Evolutionary conservation across 495 filamentous ascomycete species (phyloP).

Genomic region (Lepraria neglecta): DNA sequence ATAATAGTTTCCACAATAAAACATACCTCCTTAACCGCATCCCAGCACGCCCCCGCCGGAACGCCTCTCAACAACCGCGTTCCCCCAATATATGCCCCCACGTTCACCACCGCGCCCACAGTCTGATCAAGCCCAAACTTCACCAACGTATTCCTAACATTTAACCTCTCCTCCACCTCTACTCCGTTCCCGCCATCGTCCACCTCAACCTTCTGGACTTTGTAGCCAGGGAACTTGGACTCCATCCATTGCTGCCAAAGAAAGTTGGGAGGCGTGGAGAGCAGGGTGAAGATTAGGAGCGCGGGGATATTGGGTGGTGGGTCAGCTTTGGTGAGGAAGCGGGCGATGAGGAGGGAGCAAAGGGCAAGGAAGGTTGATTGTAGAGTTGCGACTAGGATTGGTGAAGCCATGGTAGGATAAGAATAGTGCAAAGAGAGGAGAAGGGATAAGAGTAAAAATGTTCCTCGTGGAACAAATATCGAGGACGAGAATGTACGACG

Average conservation of each 20-base stretch:
- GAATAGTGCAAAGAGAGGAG: too few species aligned
- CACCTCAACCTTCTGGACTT: slow-evolving; percentile 24
- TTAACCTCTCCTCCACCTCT: slow-evolving; percentile 39
- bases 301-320: slow-evolving; percentile 54
- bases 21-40: slow-evolving; percentile 37
- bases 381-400: slow-evolving; percentile 59
- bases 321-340: slow-evolving; percentile 20
- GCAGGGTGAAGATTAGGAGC: slow-evolving; percentile 67
- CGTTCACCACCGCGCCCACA: slow-evolving; percentile 68
- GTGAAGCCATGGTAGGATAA: slow-evolving; percentile 36
- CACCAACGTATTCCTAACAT: slow-evolving; percentile 62
- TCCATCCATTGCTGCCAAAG: slow-evolving; percentile 70
- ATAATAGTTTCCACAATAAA: neutral
- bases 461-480: too few species aligned
- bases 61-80: slow-evolving; percentile 50
- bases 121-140: slow-evolving; percentile 85
- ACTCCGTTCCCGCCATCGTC: slow-evolving; percentile 30
- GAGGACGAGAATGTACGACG: too few species aligned
- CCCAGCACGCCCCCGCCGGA: slow-evolving; percentile 26
- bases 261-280: slow-evolving; percentile 81
- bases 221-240: slow-evolving; percentile 44
- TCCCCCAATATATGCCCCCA: slow-evolving; percentile 60
- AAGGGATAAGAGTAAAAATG: too few species aligned
- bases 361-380: slow-evolving; percentile 65
- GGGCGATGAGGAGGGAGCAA: slow-evolving; percentile 72